A percentile compares a stretch with the other conserved stretches of the same genome.
phyloP scores from a whole-genome alignment of 805 yeast species.

The Wickerhamiella hasegawae region DNA sequence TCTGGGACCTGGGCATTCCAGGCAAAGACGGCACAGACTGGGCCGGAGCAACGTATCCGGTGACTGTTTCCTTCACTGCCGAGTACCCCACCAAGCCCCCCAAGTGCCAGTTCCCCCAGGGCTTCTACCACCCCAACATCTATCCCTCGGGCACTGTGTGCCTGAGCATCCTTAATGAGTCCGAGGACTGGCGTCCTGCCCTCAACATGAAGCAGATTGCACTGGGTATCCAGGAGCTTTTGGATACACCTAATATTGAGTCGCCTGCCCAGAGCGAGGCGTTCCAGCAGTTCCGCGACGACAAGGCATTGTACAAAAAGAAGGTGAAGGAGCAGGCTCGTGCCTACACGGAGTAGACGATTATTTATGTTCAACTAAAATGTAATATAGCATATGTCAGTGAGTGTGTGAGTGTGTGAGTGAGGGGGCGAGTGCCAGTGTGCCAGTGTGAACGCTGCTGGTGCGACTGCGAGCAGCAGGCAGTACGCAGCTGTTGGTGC shows the following conservation, averaged over 20 bases:
- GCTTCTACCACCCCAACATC: conserved; percentile 92
- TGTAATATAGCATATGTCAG: too few species aligned
- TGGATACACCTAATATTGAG: conserved; percentile 80
- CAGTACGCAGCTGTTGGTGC: too few species aligned
- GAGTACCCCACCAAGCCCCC: conserved; percentile 98
- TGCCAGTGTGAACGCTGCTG: too few species aligned
- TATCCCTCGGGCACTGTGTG: conserved; percentile 97
- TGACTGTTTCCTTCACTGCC: conserved; percentile 61
- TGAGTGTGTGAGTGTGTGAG: too few species aligned
- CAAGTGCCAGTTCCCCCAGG: conserved; percentile 73
- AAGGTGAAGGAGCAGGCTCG: conserved; percentile 74
- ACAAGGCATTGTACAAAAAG: conserved; percentile 50
- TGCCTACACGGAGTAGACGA: too few species aligned
- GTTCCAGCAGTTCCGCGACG: conserved; percentile 44
- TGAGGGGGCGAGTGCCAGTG: too few species aligned
- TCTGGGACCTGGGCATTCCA: conserved; percentile 93
- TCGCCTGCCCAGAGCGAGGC: conserved; percentile 98
- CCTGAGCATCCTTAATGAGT: conserved; percentile 80
- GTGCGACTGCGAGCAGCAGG: too few species aligned
- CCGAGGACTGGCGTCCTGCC: conserved; percentile 97
- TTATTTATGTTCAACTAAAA: too few species aligned
- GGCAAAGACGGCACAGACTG: conserved; percentile 78
- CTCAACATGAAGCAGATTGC: conserved; percentile 79
- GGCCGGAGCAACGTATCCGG: conserved; percentile 82
- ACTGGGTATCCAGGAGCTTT: conserved; percentile 80